Conservation (phyloP, 345 rosid genomes). For the Anastatica hierochuntica region DNA sequence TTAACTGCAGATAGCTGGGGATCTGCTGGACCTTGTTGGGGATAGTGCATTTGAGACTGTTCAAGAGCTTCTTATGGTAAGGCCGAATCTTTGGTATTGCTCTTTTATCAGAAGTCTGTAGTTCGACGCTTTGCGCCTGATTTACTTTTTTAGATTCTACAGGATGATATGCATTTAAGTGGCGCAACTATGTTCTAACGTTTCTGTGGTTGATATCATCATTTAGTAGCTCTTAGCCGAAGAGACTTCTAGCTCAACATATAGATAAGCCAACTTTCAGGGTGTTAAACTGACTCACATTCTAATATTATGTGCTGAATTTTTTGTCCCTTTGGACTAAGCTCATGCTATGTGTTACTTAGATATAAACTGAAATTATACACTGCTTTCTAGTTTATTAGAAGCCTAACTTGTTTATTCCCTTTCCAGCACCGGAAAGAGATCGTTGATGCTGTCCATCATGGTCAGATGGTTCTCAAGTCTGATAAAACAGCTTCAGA, state of each 20-base stretch:
- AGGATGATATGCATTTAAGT: neutral
- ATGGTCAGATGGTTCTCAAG: constrained; percentile 55
- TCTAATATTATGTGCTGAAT: neutral
- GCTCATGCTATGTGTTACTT: neutral
- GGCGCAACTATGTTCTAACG: neutral
- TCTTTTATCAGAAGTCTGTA: constrained; percentile 7
- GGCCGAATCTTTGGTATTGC: constrained; percentile 8
- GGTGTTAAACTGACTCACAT: neutral
- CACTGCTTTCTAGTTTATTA: constrained; percentile 1
- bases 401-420: constrained; percentile 13
- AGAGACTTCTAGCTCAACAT: neutral
- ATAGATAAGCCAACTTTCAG: neutral
- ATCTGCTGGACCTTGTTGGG: constrained; percentile 84
- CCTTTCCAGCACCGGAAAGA: constrained; percentile 75
- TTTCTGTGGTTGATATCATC: too few species aligned
- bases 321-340: neutral
- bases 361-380: neutral
- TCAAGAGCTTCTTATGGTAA: constrained; percentile 76
- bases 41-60: constrained; percentile 86
- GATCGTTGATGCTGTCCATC: constrained; percentile 84
- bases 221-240: neutral
- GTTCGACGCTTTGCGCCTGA: neutral
- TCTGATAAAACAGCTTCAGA: constrained; percentile 59
- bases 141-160: constrained; percentile 1
- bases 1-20: constrained; percentile 74